Evolutionary conservation across 495 filamentous ascomycete species (phyloP), one percentile per base, ranked within the genome.

Genomic region (Neurospora sp.): DNA sequence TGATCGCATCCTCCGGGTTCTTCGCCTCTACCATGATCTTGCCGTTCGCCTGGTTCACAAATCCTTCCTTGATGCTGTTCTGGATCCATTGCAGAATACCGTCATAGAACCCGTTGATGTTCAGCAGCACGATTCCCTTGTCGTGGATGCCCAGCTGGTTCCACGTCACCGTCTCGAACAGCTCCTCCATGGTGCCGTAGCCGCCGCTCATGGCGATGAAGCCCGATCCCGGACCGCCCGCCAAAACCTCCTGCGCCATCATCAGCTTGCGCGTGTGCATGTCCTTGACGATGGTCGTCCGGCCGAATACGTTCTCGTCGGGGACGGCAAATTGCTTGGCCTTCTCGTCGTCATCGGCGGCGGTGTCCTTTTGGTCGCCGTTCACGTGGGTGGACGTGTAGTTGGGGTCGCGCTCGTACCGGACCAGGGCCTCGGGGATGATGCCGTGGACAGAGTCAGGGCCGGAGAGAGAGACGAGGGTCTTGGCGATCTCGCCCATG

Each of bases 151-250:
- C 96, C 72, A 99, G 81, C 83, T 98, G 96, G 81, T 98, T 98
- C 96, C 96, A 99, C 14, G 96, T 98, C 39, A 90, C 92, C 72
- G 97, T 91, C 87, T 99, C 96, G 84, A 98, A 95, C 72, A 98
- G 84, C 85, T 99, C 96, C 83, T 99, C 96, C 79, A 98, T 86
- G 8, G 96, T 98, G 12, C 96, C 96, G 82, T 94, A 98, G 0
- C 96, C 96, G 23, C 96, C 96, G 70, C 88, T 90, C 77, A 99
- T 83, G 35, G 94, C 93, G 31, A 98, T 88, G 85, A 99, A 99
- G 10, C 96, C 96, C 73, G 89, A 90, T 4, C 94, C 94, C 0
- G 89, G 88, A 0, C 92, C 94, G 7, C 94, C 94, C 70, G 90
- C 86, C 10, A 95, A 84, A 5, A 97, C 93, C 80, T 93, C 92